Base-by-base conservation (phyloP, 2,329 filamentous ascomycete genomes). In the Balansia obtecta region DNA sequence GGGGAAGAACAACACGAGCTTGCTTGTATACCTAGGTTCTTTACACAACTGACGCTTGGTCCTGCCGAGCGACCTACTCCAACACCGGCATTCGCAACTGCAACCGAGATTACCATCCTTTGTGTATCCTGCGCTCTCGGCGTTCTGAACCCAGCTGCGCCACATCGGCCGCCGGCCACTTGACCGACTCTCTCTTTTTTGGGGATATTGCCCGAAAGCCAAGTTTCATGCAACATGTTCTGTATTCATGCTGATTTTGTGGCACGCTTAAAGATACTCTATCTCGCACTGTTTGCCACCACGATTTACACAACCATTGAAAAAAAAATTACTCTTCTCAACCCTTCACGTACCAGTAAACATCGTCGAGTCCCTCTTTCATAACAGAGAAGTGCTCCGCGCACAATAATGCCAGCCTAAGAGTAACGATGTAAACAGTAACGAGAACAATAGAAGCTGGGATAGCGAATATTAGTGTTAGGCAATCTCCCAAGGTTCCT, bases 401-500 rank as follows among this genome's bases (percentile, higher is more conserved):
- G 37, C 56, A 44, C 37, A 58, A 44, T 9, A 53, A 50, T 39
- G 53, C 48, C 27, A 63, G 46, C 49, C 58, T 60, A 53, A 64
- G 55, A 47, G 52, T 55, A 61, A 61, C 63, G 32, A 61, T 48
- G 20, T 62, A 39, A 13, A 53, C 42, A 39, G 59, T 45, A 49
- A 58, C 52, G 10, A 55, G 54, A 1, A 61, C 20, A 41, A 66
- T 51, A 18, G 55, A 54, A 37, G 55, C 56, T 10, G 65, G 65
- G 6, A 57, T 39, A 33, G 64, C 57, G 45, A 66, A 50, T 33
- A 57, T 50, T 20, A 64, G 50, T 22, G 58, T 52, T 13, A 58
- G 46, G 34, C 52, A 55, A 45, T 66, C 61, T 43, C 48, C 45
- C 52, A 60, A 53, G 2, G 57, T 61, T 33, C 53, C 49, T 42